Evolutionary conservation across 129 eudicot genomes (phyloP), one percentile per base, ranked within the genome.

Genomic region (Artemisia annua): DNA sequence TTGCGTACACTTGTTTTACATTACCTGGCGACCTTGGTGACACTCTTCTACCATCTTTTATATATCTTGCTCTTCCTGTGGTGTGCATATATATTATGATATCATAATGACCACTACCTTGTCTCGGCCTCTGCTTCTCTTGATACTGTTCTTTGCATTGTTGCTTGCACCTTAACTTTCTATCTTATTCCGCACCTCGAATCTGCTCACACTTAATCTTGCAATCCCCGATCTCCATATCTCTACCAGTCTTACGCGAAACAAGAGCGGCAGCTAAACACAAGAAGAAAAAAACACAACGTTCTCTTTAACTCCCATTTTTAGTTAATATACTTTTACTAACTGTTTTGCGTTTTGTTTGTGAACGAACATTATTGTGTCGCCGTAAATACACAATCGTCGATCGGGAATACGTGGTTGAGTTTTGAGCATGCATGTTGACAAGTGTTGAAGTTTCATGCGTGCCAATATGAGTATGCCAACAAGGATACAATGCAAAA

Each of bases 241-340:
- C 90, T 22, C 63, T 55, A 6, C 48, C 65, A 4, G 67, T 80
- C 54, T 26, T 7, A 20, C 72, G 71, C 2, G 64, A 73, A 43
- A 72, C 78, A 2, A 84, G 69, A 54, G 24, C 11, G 15, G 84
- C 32, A 30, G 72, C 26, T 35, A 16, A 43, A 63, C 44, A 67
- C n/a, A 81, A 55, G 48, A 85, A 28, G 28, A 80, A 58, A 44
- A 70, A 35, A 8, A 83, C 59, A 48, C 70, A 32, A 2, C 30
- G 17, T 69, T 85, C 68, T 61, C 82, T 70, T 70, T 77, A 18
- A 80, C 71, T 14, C 48, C 76, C 83, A 81, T 85, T 70, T 48
- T 54, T 3, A 3, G 22, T 71, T 48, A n/a, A 26, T 49, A 28
- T 8, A 39, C 50, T 48, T 28, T 13, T 1, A 46, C 49, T 64